Conservation (phyloP, 1,139 yeast species). For the Trichomonascaceae sp. region DNA sequence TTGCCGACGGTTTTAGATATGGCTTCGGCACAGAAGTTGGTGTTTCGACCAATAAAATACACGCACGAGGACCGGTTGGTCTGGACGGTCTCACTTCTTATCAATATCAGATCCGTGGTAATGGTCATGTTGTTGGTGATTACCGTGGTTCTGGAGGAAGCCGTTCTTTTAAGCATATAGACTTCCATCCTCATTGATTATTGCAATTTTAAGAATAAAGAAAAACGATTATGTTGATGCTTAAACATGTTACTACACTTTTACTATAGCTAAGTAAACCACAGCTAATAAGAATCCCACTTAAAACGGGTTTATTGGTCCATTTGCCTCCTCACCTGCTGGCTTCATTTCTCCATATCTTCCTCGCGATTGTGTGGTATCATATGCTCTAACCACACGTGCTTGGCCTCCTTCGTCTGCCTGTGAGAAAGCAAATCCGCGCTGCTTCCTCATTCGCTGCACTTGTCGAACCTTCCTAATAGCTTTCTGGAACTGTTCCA, state of each 20-base stretch:
- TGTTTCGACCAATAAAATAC: constrained; percentile 91
- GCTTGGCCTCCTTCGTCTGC: constrained; percentile 95
- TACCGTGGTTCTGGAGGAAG: constrained; percentile 91
- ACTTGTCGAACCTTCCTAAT: constrained; percentile 96
- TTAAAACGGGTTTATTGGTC: background rate
- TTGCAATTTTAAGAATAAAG: background rate
- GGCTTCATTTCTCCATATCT: constrained; percentile 45
- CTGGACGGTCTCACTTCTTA: constrained; percentile 93
- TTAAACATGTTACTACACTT: background rate
- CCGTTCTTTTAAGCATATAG: constrained; percentile 62
- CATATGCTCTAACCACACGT: constrained; percentile 85
- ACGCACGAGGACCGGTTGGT: constrained; percentile 98
- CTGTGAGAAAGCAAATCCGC: constrained; percentile 98
- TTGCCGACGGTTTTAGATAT: constrained; percentile 97
- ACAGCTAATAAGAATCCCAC: background rate
- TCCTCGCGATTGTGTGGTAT: constrained; percentile 67
- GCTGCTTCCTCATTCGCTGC: constrained; percentile 94
- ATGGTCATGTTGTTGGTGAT: constrained; percentile 88
- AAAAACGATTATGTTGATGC: background rate
- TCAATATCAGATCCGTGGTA: constrained; percentile 86
- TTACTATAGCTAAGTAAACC: background rate
- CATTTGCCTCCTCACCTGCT: constrained; percentile 8
- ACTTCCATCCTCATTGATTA: constrained; percentile 12
- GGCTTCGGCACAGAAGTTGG: constrained; percentile 99
- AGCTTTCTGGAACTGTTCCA: constrained; percentile 96